Evolutionary conservation across 139 green algal genomes (phyloP), one percentile per base, ranked within the genome.

Genomic region (Chlorella sp.): DNA sequence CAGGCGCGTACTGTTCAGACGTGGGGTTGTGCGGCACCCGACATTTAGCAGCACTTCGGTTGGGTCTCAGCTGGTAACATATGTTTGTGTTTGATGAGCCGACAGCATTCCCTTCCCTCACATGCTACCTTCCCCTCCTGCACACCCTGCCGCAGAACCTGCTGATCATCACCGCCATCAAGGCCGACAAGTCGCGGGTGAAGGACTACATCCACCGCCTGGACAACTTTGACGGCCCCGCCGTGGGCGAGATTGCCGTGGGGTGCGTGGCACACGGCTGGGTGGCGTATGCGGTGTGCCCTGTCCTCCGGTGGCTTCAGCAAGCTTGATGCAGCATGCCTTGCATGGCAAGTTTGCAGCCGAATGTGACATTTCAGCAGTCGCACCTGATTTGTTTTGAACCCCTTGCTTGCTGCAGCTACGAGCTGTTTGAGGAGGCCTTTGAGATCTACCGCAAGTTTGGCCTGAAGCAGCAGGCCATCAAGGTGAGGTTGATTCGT

Each of bases 401-500:
- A 22, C 34, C 32, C 64, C 64, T 1, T 36, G 20, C 17, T 7
- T 17, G 32, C 41, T 26, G 62, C 78, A 85, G 67, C 76, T 95
- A 96, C 85, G 92, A 95, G 70, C 92, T 98, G 84, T 97, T 95
- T 82, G 97, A 99, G 89, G 97, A 99, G 90, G 97, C 97, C 2
- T 99, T 99, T 86, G 96, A 98, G 80, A 99, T 99, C 83, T 99
- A 98, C 94, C 94, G 95, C 86, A 99, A 99, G 93, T 99, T 98
- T 80, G 91, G 93, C 51, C 89, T 95, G 26, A 96, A 98, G 88
- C 90, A 90, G 75, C 89, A 95, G 81, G 93, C 93, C 64, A 92
- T 96, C 87, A 92, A 92, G 75, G 96, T 60, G 51, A 24, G 51
- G 11, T 2, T 60, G 51, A 2, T 16, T 16, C 13, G 11, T 17